Percentiles rank a stretch among this genome's conserved stretches.
Conservation (phyloP, 768 basidiomycete genomes). For the Leccinum fibrillosum region DNA sequence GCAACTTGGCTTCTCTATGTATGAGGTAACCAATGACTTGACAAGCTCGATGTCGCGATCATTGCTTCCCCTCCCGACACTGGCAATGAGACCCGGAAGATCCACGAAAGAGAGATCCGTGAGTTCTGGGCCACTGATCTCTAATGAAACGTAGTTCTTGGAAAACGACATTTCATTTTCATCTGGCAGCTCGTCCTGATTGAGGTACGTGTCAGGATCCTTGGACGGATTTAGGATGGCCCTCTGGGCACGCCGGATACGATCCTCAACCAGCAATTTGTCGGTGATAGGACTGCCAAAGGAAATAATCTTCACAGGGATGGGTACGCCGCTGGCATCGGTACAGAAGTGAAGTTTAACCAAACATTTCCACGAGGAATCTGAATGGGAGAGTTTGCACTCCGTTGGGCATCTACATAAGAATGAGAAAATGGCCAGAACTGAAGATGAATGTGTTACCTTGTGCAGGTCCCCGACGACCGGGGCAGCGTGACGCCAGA, state of each 20-base stretch:
- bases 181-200: slow-evolving; percentile 4
- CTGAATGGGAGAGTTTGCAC: slow-evolving; percentile 45
- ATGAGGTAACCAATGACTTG: slow-evolving; percentile 50
- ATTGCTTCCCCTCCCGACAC: slow-evolving; percentile 47
- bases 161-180: slow-evolving; percentile 43
- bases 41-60: slow-evolving; percentile 60
- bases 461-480: slow-evolving; percentile 72
- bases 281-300: slow-evolving; percentile 51
- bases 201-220: slow-evolving; percentile 15
- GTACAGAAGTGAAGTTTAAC: slow-evolving; percentile 48
- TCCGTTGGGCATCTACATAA: slow-evolving; percentile 52
- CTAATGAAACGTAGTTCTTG: slow-evolving; percentile 51
- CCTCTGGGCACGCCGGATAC: slow-evolving; percentile 61
- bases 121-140: slow-evolving; percentile 57
- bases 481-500: slow-evolving; percentile 69
- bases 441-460: slow-evolving; percentile 35
- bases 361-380: slow-evolving; percentile 45
- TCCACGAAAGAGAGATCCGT: slow-evolving; percentile 66
- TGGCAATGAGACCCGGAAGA: slow-evolving; percentile 62
- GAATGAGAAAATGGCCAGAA: not conserved
- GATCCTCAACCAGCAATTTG: slow-evolving; percentile 57
- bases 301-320: slow-evolving; percentile 35
- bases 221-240: slow-evolving; percentile 60
- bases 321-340: slow-evolving; percentile 35
- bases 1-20: slow-evolving; percentile 65